Evolutionary conservation across 1,284 basidiomycete species (phyloP).

Genomic region (Ganoderma sinense): DNA sequence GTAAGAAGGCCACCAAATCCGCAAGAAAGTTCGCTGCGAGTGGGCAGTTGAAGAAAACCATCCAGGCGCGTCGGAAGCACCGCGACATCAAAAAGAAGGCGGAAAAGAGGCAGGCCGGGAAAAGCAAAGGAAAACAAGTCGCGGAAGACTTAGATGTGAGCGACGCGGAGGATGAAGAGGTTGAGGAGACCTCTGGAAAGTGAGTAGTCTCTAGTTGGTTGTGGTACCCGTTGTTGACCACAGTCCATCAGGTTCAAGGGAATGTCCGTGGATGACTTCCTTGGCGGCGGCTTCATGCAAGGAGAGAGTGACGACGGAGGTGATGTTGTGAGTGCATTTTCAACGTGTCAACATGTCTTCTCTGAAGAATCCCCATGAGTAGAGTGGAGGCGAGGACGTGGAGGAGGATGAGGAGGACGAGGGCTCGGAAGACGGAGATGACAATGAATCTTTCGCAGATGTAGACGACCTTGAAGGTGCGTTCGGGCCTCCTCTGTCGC

Average conservation of each 20-base stretch:
- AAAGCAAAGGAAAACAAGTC: constrained; percentile 50
- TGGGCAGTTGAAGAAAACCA: constrained; percentile 87
- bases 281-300: constrained; percentile 80
- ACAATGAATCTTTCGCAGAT: constrained; percentile 77
- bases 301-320: constrained; percentile 56
- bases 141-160: constrained; percentile 35
- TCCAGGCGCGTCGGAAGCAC: constrained; percentile 79
- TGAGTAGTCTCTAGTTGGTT: constrained; percentile 22
- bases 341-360: constrained; percentile 18
- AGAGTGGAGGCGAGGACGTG: constrained; percentile 34
- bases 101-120: constrained; percentile 62
- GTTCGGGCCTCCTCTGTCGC: constrained; percentile 9
- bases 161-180: constrained; percentile 49
- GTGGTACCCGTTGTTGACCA: constrained; percentile 1
- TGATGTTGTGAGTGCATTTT: neutral
- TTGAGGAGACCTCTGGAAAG: constrained; percentile 41
- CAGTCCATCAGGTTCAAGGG: constrained; percentile 49
- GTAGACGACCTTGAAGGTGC: constrained; percentile 80
- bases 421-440: constrained; percentile 60
- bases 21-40: constrained; percentile 89
- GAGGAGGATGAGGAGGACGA: constrained; percentile 52
- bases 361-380: neutral
- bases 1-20: constrained; percentile 73
- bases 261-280: constrained; percentile 84
- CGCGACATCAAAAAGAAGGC: constrained; percentile 78